Evolutionary conservation across 1,139 yeast genomes (phyloP), one percentile per base, ranked within the genome.

Genomic region (Nakaseomyces bracarensis): DNA sequence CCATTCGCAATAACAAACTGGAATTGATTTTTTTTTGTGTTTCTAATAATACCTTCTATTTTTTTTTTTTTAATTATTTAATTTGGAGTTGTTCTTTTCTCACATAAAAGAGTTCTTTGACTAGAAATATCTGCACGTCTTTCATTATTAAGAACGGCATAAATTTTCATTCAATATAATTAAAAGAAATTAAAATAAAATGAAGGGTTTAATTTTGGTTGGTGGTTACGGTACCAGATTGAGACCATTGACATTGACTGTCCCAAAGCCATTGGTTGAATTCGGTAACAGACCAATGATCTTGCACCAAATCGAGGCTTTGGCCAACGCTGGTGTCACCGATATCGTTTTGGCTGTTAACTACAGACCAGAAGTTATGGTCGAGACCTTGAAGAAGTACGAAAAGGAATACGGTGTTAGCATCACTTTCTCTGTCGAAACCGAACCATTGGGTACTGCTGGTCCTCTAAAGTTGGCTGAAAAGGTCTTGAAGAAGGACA

Each of bases 151-250:
- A n/a, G n/a, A n/a, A n/a, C n/a, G n/a, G n/a, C n/a, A n/a, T 22
- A 30, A 35, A 22, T 10, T 41, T n/a, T 45, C 34, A 41, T 7
- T 39, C 26, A 34, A 36, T 26, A n/a, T 14, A 27, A 6, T 14
- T 14, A 36, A 15, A 20, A 27, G 42, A 40, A 48, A 46, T 67
- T 39, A 16, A 20, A 33, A n/a, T n/a, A n/a, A 33, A 60, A 91
- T 91, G 98, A 91, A 91, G 75, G 98, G 96, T 65, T 79, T 91
- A 68, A 91, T 91, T 75, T 83, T 91, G 67, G 98, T 91, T 60
- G 98, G 98, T 65, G 98, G 98, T 68, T 91, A 87, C 74, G 99
- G 99, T 75, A 91, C 99, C 63, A 93, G 99, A 74, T 83, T 91
- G 74, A 89, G 99, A 78, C 99, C 99, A 51, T 76, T 91, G 61